Conservation (phyloP, 2,329 filamentous ascomycete species). For the Diplodia corticola region DNA sequence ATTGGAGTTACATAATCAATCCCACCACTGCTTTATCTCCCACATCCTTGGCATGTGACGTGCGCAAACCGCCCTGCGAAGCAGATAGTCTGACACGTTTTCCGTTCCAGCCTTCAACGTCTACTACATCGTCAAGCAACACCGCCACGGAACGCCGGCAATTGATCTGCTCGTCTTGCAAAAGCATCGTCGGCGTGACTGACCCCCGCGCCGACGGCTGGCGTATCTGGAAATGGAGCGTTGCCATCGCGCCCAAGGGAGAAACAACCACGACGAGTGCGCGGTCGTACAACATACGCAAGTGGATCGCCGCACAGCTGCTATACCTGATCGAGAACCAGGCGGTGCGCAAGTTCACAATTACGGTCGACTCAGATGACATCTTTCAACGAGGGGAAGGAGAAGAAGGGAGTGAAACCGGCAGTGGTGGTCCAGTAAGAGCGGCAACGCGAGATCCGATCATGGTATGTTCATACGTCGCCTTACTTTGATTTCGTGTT, state of each 20-base stretch:
- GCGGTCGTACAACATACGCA: conserved; percentile 31
- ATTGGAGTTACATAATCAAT: background rate
- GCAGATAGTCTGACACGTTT: conserved; percentile 2
- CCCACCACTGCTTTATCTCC: background rate
- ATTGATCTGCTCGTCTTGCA: conserved; percentile 43
- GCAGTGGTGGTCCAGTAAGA: background rate
- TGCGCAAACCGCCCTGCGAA: background rate
- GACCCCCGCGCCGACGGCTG: conserved; percentile 49
- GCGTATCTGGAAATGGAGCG: conserved; percentile 53
- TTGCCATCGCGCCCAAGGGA: conserved; percentile 34
- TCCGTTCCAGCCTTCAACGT: background rate
- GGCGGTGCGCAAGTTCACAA: conserved; percentile 55
- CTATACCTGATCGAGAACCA: conserved; percentile 57
- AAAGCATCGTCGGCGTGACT: conserved; percentile 39
- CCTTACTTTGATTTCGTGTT: background rate
- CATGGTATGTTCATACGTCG: background rate
- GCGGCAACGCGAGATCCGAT: conserved; percentile 9
- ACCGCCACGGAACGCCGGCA: background rate
- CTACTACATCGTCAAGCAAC: background rate
- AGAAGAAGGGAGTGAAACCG: no score
- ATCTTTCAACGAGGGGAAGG: background rate
- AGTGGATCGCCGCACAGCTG: conserved; percentile 58
- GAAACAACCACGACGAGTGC: background rate
- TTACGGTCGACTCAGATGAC: background rate
- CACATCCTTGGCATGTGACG: background rate